Evolutionary conservation across 164 flowering plant species (phyloP).

Genomic region (Sedum album): DNA sequence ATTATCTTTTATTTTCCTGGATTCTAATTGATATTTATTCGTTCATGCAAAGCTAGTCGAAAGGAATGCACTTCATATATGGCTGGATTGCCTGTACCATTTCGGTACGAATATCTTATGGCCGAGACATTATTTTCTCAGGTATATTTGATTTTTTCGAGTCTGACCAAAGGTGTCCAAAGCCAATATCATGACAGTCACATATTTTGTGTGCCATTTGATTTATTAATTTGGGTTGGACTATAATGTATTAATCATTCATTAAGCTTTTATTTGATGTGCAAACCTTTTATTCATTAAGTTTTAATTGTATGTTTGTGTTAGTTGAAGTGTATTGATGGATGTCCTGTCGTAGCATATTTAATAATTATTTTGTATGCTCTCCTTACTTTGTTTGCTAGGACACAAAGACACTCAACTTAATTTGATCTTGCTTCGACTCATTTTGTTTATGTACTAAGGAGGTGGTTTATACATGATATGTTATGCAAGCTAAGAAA

Average conservation of each 20-base stretch:
- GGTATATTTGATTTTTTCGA: slow-evolving; percentile 37
- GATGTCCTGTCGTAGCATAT: not conserved
- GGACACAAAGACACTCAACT: not conserved
- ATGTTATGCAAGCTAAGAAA: not conserved
- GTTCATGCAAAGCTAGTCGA: slow-evolving; percentile 95
- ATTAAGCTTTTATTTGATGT: too few relatives aligned
- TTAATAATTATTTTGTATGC: not conserved
- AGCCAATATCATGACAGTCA: too few relatives aligned
- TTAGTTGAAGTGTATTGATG: not conserved
- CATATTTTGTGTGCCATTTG: too few relatives aligned
- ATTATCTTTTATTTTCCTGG: not conserved
- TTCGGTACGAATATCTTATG: slow-evolving; percentile 94
- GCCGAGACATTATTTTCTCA: slow-evolving; percentile 98
- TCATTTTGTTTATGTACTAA: not conserved
- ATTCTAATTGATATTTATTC: slow-evolving; percentile 28
- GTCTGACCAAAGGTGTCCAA: too few relatives aligned
- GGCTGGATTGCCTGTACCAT: slow-evolving; percentile 93
- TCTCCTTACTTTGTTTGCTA: too few relatives aligned
- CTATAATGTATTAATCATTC: too few relatives aligned
- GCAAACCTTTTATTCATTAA: too few relatives aligned
- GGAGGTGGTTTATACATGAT: not conserved
- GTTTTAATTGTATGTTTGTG: not conserved
- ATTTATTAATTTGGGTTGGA: too few relatives aligned
- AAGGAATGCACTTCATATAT: slow-evolving; percentile 92
- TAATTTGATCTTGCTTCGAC: not conserved